Conservation (phyloP, 225 moss, liverwort and hornwort genomes). For the Neckera pumila region DNA sequence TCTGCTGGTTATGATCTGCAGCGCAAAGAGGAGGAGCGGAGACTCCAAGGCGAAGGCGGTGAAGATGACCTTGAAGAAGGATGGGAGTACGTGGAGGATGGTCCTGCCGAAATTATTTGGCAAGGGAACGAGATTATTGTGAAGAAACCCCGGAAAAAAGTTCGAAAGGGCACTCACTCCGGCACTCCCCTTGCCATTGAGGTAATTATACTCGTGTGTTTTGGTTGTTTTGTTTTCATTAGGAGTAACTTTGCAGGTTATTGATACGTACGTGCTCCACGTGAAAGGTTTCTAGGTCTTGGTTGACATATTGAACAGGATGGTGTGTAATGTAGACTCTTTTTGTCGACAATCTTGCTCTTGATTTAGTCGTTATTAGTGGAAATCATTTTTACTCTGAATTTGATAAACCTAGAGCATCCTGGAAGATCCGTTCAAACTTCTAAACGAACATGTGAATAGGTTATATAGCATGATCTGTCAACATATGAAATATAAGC, state of each 20-base stretch:
- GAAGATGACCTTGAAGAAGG: slow-evolving; percentile 53
- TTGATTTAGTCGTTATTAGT: background rate
- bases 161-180: slow-evolving; percentile 9
- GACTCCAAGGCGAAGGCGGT: slow-evolving; percentile 24
- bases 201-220: slow-evolving; percentile 2
- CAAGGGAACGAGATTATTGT: slow-evolving; percentile 93
- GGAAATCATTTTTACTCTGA: background rate
- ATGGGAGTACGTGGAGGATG: slow-evolving; percentile 77
- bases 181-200: slow-evolving; percentile 1
- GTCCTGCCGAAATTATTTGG: slow-evolving; percentile 95
- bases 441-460: background rate
- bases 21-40: slow-evolving; percentile 43
- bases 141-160: slow-evolving; percentile 57
- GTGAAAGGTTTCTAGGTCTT: background rate
- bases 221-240: background rate
- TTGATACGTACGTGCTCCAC: background rate
- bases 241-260: background rate
- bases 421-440: background rate
- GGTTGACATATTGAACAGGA: background rate
- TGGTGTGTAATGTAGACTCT: background rate
- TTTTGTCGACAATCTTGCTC: background rate
- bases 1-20: slow-evolving; percentile 2
- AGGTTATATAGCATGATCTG: background rate
- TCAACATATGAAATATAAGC: background rate
- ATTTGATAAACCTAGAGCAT: background rate